Evolutionary conservation across 805 yeast species (phyloP), one percentile per base, ranked within the genome.

Genomic region (Monosporozyma unispora): DNA sequence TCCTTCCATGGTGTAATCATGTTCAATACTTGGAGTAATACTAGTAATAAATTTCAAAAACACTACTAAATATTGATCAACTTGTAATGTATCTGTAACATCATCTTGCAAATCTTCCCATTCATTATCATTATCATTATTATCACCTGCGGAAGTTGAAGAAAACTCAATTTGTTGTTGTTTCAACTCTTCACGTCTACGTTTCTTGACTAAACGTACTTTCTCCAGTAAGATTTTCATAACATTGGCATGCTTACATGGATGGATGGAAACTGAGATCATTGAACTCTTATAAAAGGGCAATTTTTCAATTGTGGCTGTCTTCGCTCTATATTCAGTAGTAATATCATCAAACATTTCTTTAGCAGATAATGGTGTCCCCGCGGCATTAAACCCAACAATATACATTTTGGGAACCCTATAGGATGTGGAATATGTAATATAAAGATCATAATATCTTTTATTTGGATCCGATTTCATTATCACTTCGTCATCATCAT

Each of bases 1-100:
- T 1, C 96, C 97, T 65, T 89, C 90, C 97, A 91, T 93, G n/a
- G 99, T 93, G 64, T 89, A 89, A 60, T 93, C 99, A 67, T 91
- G 95, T 69, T 91, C 96, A 50, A 93, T 90, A 16, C 97, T 96
- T 0, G 99, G 99, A 1, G 96, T 90, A 8, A 93, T 98, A 70
- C 97, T 87, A 8, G 97, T 86, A 45, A 93, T 91, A 62, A 93
- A 93, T 69, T 93, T 93, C 60, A 93, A 74, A 65, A 93, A 93
- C 14, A 91, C 83, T 35, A 93, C 75, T 55, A 93, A 69, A 63
- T 93, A 93, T 63, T 90, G 97, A 64, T 93, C 98, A 1, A 84
- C 97, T 28, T 96, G 75, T 7, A 91, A 73, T 18, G 80, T 75
- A 33, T 70, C 73, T 28, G 68, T 69, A 2, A 67, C 68, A 25